Percentiles rank a stretch among this genome's conserved stretches.
Conservation (phyloP, 257 asterid species). For the Galeopsis tetrahit region DNA sequence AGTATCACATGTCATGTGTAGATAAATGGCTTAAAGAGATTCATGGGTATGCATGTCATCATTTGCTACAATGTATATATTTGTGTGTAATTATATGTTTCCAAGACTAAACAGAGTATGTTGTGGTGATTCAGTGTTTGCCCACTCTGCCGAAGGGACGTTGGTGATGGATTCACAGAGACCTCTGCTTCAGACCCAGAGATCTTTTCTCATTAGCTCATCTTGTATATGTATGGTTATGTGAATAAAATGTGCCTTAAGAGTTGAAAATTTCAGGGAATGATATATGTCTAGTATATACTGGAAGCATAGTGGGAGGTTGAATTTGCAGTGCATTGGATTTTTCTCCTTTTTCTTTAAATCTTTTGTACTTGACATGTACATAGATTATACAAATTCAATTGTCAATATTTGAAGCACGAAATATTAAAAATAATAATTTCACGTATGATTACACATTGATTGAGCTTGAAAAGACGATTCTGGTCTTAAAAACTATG, state of each 20-base stretch:
- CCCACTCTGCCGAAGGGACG: slow-evolving; percentile 84
- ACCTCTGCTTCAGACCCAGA: slow-evolving; percentile 42
- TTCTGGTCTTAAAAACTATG: too few relatives aligned
- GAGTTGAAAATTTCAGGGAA: background rate
- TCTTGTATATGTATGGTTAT: slow-evolving; percentile 2
- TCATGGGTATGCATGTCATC: slow-evolving; percentile 56
- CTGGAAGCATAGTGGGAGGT: background rate
- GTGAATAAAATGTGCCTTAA: background rate
- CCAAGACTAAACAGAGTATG: slow-evolving; percentile 23
- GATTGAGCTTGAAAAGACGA: too few relatives aligned
- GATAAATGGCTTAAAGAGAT: slow-evolving; percentile 92
- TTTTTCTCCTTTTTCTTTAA: slow-evolving; percentile 15
- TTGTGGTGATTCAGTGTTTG: slow-evolving; percentile 56
- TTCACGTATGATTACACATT: too few relatives aligned
- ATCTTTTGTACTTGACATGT: slow-evolving; percentile 15
- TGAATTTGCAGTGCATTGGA: slow-evolving; percentile 16
- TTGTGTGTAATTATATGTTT: background rate
- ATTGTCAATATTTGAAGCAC: background rate
- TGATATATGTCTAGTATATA: background rate
- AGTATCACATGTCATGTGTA: slow-evolving; percentile 69
- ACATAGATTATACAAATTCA: slow-evolving; percentile 13
- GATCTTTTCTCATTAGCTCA: slow-evolving; percentile 5
- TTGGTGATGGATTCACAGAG: slow-evolving; percentile 52
- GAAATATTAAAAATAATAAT: background rate
- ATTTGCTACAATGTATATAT: background rate